Evolutionary conservation across 495 filamentous ascomycete species (phyloP).

Genomic region (Neurospora sp.): DNA sequence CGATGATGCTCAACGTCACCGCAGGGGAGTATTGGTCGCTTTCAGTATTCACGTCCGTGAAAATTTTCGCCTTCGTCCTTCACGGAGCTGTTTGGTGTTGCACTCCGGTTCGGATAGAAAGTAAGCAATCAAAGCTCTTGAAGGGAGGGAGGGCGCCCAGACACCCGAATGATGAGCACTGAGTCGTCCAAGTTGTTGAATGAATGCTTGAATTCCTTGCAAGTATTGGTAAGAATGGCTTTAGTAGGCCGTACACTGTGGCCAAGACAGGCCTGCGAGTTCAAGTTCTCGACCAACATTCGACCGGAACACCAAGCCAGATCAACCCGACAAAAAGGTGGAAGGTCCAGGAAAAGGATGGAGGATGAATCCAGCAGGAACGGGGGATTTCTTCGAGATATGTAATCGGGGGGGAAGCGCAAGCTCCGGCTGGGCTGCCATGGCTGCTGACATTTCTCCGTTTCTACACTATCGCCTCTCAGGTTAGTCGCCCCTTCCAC

Average conservation of each 20-base stretch:
- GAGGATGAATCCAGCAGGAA: neutral
- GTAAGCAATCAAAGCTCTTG: neutral
- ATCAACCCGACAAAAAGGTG: neutral
- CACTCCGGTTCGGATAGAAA: neutral
- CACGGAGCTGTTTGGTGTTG: neutral
- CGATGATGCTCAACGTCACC: conserved; percentile 5
- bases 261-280: neutral
- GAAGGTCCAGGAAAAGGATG: neutral
- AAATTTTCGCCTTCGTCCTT: conserved; percentile 19
- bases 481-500: neutral
- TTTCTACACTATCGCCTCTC: neutral
- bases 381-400: neutral
- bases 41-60: conserved; percentile 18
- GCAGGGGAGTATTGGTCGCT: conserved; percentile 12
- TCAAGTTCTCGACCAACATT: neutral
- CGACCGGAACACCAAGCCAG: neutral
- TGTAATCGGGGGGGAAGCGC: neutral
- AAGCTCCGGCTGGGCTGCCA: neutral
- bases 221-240: neutral
- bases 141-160: neutral
- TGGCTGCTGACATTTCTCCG: neutral
- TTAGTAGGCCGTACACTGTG: neutral
- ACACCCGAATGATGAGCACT: neutral
- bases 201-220: neutral
- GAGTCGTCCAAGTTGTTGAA: neutral